Evolutionary conservation across 2,329 filamentous ascomycete species (phyloP), one percentile per base, ranked within the genome.

Genomic region (Apiospora arundinis): DNA sequence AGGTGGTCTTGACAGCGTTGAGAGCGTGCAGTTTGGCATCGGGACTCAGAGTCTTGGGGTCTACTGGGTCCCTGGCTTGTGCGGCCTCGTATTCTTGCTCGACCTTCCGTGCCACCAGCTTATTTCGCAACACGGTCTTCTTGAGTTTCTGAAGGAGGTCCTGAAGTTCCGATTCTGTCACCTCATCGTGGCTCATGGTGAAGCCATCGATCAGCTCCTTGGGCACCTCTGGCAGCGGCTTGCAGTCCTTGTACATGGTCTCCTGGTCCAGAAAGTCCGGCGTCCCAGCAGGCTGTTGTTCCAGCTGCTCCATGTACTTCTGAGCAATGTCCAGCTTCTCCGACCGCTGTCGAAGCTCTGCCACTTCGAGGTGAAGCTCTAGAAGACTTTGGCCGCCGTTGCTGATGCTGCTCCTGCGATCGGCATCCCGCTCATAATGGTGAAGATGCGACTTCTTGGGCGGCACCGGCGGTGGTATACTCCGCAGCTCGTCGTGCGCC

Each of bases 41-140:
- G 18, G 80, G 78, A 14, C 77, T 75, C 49, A 85, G 75, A 23
- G 77, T 77, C 52, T 81, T 80, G 1, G 82, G 81, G 11, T 81
- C 79, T 56, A 79, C 76, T 23, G 82, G 80, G 7, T 80, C 79
- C 56, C 79, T 79, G 67, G 82, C 78, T 72, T 82, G 85, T 25
- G 86, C 82, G 49, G 86, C 85, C 1, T 85, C 82, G 23, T 91
- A 83, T 1, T 87, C 80, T 67, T 86, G 85, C 76, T 91, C 87
- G 76, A 92, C 89, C 68, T 84, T 85, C 73, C 85, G 85, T 0
- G 90, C 82, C 8, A 87, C 81, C 23, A 91, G 79, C 74, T 90
- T 91, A 23, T 90, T 85, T 45, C 86, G 85, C 44, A 92, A 78
- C 4, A 90, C 86, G 0, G 86, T 86, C 76, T 88, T 90, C 74